Conservation (phyloP, 208 protist genomes). For the Trypanosoma vivax region DNA sequence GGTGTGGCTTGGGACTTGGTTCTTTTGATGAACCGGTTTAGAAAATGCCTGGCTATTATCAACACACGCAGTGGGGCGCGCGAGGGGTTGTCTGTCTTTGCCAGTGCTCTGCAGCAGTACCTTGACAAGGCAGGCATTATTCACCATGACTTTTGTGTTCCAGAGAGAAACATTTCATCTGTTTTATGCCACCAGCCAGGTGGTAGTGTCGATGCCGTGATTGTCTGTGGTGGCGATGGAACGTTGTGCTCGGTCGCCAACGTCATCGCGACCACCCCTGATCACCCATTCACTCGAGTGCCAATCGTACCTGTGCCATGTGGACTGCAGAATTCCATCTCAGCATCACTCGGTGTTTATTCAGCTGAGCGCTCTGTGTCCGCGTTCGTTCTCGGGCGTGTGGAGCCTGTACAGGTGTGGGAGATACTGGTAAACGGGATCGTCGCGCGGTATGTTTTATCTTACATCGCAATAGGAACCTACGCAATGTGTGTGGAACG, state of each 20-base stretch:
- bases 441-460: conserved; percentile 50
- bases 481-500: conserved; percentile 50
- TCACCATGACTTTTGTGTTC: conserved; percentile 51
- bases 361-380: conserved; percentile 60
- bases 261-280: conserved; percentile 21
- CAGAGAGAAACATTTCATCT: conserved; percentile 31
- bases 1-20: not conserved
- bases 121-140: conserved; percentile 60
- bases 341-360: conserved; percentile 53
- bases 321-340: conserved; percentile 74
- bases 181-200: conserved; percentile 17
- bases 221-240: conserved; percentile 73
- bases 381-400: conserved; percentile 45
- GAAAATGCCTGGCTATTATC: conserved; percentile 46
- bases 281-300: conserved; percentile 4
- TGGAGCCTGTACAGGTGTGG: conserved; percentile 58
- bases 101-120: conserved; percentile 49
- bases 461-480: conserved; percentile 52
- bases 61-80: conserved; percentile 69
- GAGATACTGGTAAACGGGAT: conserved; percentile 36
- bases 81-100: conserved; percentile 35
- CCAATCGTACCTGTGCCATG: conserved; percentile 66
- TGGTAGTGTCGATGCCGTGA: conserved; percentile 30
- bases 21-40: conserved; percentile 21
- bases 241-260: conserved; percentile 71